phyloP scores from a whole-genome alignment of 129 eudicot species.

The Logfia minima region DNA sequence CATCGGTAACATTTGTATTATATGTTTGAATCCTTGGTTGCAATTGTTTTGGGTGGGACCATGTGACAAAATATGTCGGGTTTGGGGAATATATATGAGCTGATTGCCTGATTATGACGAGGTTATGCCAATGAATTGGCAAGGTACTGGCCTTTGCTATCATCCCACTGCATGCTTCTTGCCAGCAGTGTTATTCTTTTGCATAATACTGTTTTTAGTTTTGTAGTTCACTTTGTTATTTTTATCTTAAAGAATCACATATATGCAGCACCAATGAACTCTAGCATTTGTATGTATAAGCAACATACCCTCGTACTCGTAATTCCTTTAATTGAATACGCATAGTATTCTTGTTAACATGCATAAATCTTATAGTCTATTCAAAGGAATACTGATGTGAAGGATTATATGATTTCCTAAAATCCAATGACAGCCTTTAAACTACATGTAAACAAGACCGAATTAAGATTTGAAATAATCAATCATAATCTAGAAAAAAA shows the following conservation, averaged over 20 bases:
- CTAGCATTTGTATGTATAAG: too few relatives aligned
- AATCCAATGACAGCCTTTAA: background rate
- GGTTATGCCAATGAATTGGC: background rate
- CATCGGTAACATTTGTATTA: background rate
- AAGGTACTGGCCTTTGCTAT: constrained; percentile 4
- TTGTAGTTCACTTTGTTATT: background rate
- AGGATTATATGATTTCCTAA: background rate
- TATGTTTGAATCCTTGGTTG: background rate
- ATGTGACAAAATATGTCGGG: background rate
- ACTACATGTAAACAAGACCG: background rate
- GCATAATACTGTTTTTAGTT: background rate
- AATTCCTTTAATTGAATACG: background rate
- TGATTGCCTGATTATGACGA: background rate
- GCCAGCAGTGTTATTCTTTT: background rate
- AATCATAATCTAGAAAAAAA: background rate
- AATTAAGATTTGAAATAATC: background rate
- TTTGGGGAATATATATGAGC: background rate
- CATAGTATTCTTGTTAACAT: background rate
- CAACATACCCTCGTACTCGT: background rate
- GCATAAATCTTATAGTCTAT: background rate
- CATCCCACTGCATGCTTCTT: constrained; percentile 4
- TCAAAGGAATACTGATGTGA: background rate
- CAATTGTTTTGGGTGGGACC: background rate
- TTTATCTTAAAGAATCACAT: background rate
- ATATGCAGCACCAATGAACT: background rate